Base-by-base conservation (phyloP, 805 yeast species). In the Starmera caribaea region DNA sequence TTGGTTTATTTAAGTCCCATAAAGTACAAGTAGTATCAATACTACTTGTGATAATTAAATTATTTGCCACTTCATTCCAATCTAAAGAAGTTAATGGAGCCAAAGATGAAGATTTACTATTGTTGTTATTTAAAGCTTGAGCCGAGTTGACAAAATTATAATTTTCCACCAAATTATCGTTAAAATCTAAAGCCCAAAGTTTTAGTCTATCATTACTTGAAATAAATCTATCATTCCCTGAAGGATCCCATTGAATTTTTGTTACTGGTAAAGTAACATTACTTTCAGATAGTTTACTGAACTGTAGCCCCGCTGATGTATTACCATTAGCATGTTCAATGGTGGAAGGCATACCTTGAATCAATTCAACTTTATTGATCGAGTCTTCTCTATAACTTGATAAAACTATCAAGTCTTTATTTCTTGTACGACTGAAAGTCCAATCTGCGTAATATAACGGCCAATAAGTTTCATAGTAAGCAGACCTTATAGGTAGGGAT, bases 1-100 rank as follows among this genome's bases (percentile, higher is more conserved):
- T 79, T 35, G 67, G 62, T 16, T 79, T 73, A 17, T 68, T 61
- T 28, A 88, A 59, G 61, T 92, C 97, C 97, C 98, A 92, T 4
- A 88, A 78, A 1, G 97, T 89, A 62, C 98, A 92, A 1, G 98
- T 92, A 1, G 98, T 92, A 61, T 92, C 98, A 10, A 90, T 85
- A 16, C 92, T 80, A 45, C 90, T 76, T 2, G 97, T 86, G 30
- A 92, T 81, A 16, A 88, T 72, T 32, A 78, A 59, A 37, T 75
- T 74, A 3, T 85, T 74, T 50, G 85, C 89, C 2, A 69, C 66
- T 30, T 69, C 62, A 63, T 84, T 87, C 97, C 98, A 92, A 61
- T 92, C 96, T 51, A 92, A 86, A 2, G 95, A 79, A 0, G 97
- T 89, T 38, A 92, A 71, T 5, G 98, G 98, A 2, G 98, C 95